Conservation (phyloP, 805 yeast genomes). For the Saccharomyces eubayanus region DNA sequence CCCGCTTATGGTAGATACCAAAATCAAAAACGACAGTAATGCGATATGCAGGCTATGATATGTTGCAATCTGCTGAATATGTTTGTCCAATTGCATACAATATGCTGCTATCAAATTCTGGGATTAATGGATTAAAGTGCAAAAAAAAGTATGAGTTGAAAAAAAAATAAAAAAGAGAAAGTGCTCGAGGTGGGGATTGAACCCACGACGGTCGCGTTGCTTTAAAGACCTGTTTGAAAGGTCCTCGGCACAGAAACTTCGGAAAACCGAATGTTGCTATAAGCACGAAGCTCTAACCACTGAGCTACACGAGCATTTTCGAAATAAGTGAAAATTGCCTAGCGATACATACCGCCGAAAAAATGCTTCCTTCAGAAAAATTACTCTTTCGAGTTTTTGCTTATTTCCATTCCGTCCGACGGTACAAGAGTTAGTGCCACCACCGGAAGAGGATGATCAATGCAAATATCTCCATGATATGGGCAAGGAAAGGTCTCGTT, state of each 20-base stretch:
- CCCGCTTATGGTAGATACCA: background rate
- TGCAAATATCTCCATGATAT: background rate
- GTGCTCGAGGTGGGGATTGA: conserved; percentile 64
- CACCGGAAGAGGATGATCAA: background rate
- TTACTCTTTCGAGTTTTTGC: background rate
- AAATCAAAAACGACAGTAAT: background rate
- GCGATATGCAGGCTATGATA: background rate
- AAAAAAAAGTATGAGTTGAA: background rate
- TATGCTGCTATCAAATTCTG: too few relatives aligned
- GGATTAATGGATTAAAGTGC: background rate
- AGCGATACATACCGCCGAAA: background rate
- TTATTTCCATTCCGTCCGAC: background rate
- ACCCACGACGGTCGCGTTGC: conserved; percentile 79
- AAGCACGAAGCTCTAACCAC: conserved; percentile 77
- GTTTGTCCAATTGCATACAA: background rate
- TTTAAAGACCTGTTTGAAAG: conserved; percentile 21
- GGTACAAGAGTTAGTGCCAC: background rate
- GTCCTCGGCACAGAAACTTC: conserved; percentile 24
- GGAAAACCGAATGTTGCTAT: conserved; percentile 41
- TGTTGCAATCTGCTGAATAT: background rate
- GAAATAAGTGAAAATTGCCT: background rate
- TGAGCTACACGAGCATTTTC: conserved; percentile 60
- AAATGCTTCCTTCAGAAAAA: background rate
- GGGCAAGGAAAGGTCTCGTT: too few relatives aligned
- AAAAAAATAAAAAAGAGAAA: conserved; percentile 29